Evolutionary conservation across 1,284 basidiomycete species (phyloP).

Genomic region (Ganoderma meredithae): DNA sequence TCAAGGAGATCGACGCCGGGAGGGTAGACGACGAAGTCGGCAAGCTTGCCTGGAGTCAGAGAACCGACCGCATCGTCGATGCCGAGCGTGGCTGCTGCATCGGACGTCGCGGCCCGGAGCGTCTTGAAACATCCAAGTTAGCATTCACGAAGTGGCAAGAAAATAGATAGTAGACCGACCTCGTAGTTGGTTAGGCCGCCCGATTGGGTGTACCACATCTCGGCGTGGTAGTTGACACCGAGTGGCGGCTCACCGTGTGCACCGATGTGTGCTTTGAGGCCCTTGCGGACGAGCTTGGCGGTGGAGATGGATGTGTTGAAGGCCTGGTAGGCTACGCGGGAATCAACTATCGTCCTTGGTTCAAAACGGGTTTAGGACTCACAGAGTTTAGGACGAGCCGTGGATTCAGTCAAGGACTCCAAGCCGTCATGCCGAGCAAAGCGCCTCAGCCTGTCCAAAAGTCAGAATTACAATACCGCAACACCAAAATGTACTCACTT

Average conservation of each 20-base stretch:
- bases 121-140: slow-evolving; percentile 49
- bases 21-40: slow-evolving; percentile 71
- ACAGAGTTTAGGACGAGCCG: slow-evolving; percentile 65
- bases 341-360: neutral
- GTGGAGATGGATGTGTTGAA: slow-evolving; percentile 74
- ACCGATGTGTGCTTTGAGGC: slow-evolving; percentile 69
- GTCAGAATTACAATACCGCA: neutral
- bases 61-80: slow-evolving; percentile 67
- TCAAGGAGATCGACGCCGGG: slow-evolving; percentile 62
- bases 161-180: slow-evolving; percentile 37
- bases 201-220: slow-evolving; percentile 67
- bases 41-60: slow-evolving; percentile 67
- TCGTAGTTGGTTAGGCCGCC: slow-evolving; percentile 65
- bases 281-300: slow-evolving; percentile 69
- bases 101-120: slow-evolving; percentile 68
- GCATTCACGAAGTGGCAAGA: too few species aligned
- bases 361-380: slow-evolving; percentile 33
- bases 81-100: slow-evolving; percentile 70
- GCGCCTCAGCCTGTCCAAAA: slow-evolving; percentile 55
- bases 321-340: slow-evolving; percentile 59
- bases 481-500: slow-evolving; percentile 52
- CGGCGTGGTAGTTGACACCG: slow-evolving; percentile 77
- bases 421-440: slow-evolving; percentile 71
- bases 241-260: slow-evolving; percentile 80
- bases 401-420: slow-evolving; percentile 67